These are phyloP conservation scores for Dioscorea cayenensis DNA, from an alignment of 116 monocot species.

Conservation along the genomic window DNA sequence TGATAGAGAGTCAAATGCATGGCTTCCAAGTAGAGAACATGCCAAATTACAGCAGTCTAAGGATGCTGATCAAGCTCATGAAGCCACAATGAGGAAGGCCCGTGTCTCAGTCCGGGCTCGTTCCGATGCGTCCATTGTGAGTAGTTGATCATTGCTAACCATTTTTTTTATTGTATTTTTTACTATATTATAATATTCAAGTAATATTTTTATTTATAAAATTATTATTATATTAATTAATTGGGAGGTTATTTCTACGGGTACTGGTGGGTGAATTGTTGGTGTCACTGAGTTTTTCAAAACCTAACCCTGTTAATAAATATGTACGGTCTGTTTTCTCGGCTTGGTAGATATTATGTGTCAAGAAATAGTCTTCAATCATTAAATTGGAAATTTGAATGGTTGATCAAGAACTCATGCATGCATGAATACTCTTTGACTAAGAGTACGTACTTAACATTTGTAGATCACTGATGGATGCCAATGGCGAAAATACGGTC, in stretches of 20 bases:
- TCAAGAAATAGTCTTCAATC: not conserved
- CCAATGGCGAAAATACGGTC: slow-evolving; percentile 84
- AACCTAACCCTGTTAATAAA: too few species aligned
- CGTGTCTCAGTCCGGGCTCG: slow-evolving; percentile 67
- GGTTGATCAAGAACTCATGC: not conserved
- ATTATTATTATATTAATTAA: too few species aligned
- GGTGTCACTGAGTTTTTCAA: too few species aligned
- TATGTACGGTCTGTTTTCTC: too few species aligned
- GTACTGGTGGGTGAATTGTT: too few species aligned
- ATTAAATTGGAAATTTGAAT: not conserved
- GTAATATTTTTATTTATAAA: too few species aligned
- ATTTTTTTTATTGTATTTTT: too few species aligned
- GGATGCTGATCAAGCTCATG: slow-evolving; percentile 21
- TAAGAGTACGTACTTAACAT: too few species aligned
- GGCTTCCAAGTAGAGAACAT: slow-evolving; percentile 19
- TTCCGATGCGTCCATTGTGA: slow-evolving; percentile 52
- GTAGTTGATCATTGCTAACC: not conserved
- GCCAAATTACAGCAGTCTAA: slow-evolving; percentile 5
- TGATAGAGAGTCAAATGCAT: slow-evolving; percentile 17
- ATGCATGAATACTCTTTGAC: not conserved
- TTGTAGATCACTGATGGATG: slow-evolving; percentile 60
- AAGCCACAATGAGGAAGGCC: slow-evolving; percentile 44
- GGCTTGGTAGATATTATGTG: not conserved
- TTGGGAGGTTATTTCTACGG: too few species aligned
- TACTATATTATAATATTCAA: too few species aligned